Base-by-base conservation (phyloP, 2,329 filamentous ascomycete genomes). In the Nakataea oryzae region DNA sequence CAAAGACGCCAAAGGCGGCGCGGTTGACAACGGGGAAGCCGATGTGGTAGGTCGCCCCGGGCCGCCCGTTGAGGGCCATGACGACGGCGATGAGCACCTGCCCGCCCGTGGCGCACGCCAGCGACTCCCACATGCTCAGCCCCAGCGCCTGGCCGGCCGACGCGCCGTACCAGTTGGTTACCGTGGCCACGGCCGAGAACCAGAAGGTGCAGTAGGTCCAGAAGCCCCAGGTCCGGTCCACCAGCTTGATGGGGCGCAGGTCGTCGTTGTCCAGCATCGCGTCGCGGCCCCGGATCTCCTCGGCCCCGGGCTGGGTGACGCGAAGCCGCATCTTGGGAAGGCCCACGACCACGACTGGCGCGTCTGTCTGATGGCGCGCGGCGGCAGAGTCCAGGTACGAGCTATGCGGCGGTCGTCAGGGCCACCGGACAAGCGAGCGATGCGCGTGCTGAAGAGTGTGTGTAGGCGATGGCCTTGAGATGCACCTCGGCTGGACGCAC, bases 111-210 rank as follows among this genome's bases (percentile, higher is more conserved):
- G 72, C 67, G 68, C 75, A 73, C 58, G 67, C 76, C 30, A 81
- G 63, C 17, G 74, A 73, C 66, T 81, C 78, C 79, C 79, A 82
- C 73, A 80, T 79, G 54, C 73, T 76, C 27, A 82, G 68, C 12
- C 79, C 79, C 11, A 76, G 64, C 2, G 76, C 69, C 66, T 76
- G 73, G 1, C 72, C 75, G 5, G 75, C 72, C 7, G 72, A 73
- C 2, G 72, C 72, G 17, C 73, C 69, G 67, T 78, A 75, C 68
- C 74, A 63, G 62, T 73, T 74, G 28, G 72, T 72, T 6, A 75
- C 73, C 27, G 74, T 74, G 32, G 73, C 73, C 9, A 69, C 68
- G 54, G 74, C 73, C 55, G 74, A 74, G 66, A 78, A 76, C 76
- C 76, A 78, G 63, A 77, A 78, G 7, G 70, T 70, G 7, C 76